Percentiles rank a stretch among this genome's conserved stretches.
These are phyloP conservation scores for Alternaria sp. DNA, from an alignment of 2,329 filamentous ascomycete genomes.

Conservation along the genomic window DNA sequence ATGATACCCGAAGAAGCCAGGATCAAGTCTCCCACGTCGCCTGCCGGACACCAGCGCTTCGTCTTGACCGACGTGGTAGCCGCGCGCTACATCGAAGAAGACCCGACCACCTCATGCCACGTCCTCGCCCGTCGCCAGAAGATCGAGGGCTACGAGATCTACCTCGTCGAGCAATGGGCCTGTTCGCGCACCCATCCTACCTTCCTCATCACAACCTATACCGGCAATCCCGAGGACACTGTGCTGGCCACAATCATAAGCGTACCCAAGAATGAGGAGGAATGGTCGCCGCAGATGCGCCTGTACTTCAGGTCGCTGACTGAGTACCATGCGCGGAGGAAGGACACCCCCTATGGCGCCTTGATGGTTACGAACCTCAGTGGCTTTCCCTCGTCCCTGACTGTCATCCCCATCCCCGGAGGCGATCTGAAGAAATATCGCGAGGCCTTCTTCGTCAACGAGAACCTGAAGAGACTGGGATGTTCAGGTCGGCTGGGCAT, in stretches of 20 bases:
- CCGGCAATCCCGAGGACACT: conserved; percentile 79
- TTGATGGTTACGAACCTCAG: conserved; percentile 95
- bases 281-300: conserved; percentile 79
- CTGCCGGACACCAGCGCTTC: conserved; percentile 59
- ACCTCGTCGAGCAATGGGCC: conserved; percentile 96
- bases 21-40: conserved; percentile 27
- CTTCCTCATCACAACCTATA: conserved; percentile 90
- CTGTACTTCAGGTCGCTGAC: conserved; percentile 87
- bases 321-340: conserved; percentile 82
- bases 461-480: conserved; percentile 87
- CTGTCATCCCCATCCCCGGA: conserved; percentile 87
- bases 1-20: conserved; percentile 17
- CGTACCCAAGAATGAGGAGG: conserved; percentile 77
- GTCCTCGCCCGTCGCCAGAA: conserved; percentile 74
- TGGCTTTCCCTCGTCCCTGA: conserved; percentile 88
- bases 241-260: conserved; percentile 82
- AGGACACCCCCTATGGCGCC: conserved; percentile 80
- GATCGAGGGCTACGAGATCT: conserved; percentile 86
- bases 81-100: conserved; percentile 79
- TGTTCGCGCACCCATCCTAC: conserved; percentile 91
- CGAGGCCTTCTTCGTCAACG: conserved; percentile 89
- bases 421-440: conserved; percentile 83
- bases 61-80: conserved; percentile 72
- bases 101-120: conserved; percentile 66
- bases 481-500: conserved; percentile 90